A percentile compares a stretch with the other conserved stretches of the same genome.
Evolutionary conservation across 805 yeast genomes (phyloP).

Genomic region (Barnettozyma pratensis): DNA sequence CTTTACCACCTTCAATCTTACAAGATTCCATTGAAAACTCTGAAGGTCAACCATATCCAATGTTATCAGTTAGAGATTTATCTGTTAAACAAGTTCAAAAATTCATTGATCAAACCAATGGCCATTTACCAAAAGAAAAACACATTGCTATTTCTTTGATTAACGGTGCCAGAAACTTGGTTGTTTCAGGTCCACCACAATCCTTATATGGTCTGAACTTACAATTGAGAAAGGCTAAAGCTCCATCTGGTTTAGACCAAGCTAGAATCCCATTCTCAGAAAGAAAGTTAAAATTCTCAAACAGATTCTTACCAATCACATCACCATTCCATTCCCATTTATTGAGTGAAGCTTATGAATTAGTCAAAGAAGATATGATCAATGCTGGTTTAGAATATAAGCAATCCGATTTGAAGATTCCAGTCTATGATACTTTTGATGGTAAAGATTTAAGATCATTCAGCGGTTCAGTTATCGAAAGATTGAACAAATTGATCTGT

Average conservation of each 20-base stretch:
- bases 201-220: slow-evolving; percentile 93
- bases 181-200: slow-evolving; percentile 97
- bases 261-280: slow-evolving; percentile 90
- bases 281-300: slow-evolving; percentile 89
- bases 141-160: slow-evolving; percentile 87
- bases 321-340: slow-evolving; percentile 96
- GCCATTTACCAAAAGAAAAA: slow-evolving; percentile 87
- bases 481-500: slow-evolving; percentile 80
- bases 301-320: slow-evolving; percentile 89
- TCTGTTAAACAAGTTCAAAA: slow-evolving; percentile 72
- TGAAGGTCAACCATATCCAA: slow-evolving; percentile 96
- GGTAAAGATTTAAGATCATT: slow-evolving; percentile 71
- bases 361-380: slow-evolving; percentile 61
- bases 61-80: slow-evolving; percentile 91
- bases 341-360: slow-evolving; percentile 63
- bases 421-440: slow-evolving; percentile 85
- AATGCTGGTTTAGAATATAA: slow-evolving; percentile 53
- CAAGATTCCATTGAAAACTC: slow-evolving; percentile 90
- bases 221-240: slow-evolving; percentile 88
- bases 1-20: slow-evolving; percentile 87
- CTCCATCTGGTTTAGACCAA: slow-evolving; percentile 91
- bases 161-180: slow-evolving; percentile 94
- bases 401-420: slow-evolving; percentile 58
- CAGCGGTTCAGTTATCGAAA: slow-evolving; percentile 51
- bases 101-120: slow-evolving; percentile 81